Percentiles rank a stretch among this genome's conserved stretches.
phyloP scores from a whole-genome alignment of 148 eudicot genomes.

The Camellia japonica region DNA sequence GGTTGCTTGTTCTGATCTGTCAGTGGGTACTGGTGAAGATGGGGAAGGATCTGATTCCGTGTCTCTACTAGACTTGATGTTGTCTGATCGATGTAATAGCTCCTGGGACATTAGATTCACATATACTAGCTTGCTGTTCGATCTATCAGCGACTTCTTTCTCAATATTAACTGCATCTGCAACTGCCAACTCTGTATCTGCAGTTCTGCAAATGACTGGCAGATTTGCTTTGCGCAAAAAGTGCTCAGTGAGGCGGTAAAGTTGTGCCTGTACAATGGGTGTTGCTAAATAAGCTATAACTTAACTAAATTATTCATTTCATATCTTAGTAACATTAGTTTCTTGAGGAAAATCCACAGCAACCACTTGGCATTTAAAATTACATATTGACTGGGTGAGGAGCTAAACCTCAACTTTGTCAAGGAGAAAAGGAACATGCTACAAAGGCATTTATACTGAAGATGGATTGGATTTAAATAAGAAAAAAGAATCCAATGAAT shows the following conservation, averaged over 20 bases:
- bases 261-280: conserved; percentile 65
- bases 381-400: neutral
- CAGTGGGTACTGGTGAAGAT: conserved; percentile 20
- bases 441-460: neutral
- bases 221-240: conserved; percentile 71
- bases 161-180: conserved; percentile 95
- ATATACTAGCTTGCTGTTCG: conserved; percentile 86
- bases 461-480: neutral
- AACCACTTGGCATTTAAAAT: neutral
- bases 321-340: neutral
- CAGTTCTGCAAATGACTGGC: conserved; percentile 59
- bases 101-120: conserved; percentile 86
- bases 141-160: conserved; percentile 70
- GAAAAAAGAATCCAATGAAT: neutral
- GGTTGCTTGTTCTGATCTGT: conserved; percentile 24
- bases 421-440: neutral
- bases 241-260: conserved; percentile 89
- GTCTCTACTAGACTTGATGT: conserved; percentile 17
- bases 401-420: neutral
- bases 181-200: conserved; percentile 86
- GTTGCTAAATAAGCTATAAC: conserved; percentile 15
- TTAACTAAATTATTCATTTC: neutral
- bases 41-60: conserved; percentile 35
- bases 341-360: neutral
- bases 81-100: conserved; percentile 40